Evolutionary conservation across 2,329 filamentous ascomycete species (phyloP), one percentile per base, ranked within the genome.

Genomic region (Fusarium austroafricanum): DNA sequence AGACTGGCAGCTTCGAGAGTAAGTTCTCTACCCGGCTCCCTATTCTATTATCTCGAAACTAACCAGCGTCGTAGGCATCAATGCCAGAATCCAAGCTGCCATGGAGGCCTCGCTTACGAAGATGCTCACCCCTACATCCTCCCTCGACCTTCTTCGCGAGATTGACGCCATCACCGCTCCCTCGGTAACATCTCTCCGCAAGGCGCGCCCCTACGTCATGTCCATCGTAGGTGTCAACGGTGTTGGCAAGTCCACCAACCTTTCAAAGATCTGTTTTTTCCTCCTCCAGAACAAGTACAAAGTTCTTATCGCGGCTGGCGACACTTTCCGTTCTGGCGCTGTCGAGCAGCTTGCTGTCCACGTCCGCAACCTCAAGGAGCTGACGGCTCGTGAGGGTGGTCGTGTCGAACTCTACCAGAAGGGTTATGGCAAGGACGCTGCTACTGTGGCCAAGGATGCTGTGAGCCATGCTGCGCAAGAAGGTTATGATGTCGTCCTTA

Each of bases 221-320:
- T 97, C 94, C 58, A 97, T 99, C 65, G 96, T 99, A 42, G 96
- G 96, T 65, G 96, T 99, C 77, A 99, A 99, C 78, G 96, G 96
- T 54, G 96, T 99, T 37, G 96, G 96, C 76, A 99, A 99, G 82
- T 97, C 94, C 17, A 99, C 96, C 52, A 98, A 97, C 77, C 85
- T 99, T 37, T 95, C 93, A 79, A 99, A 99, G 80, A 97, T 99
- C 71, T 97, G 94, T 79, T 99, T 96, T 82, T 99, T 99, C 83
- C 85, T 99, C 37, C 85, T 99, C 31, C 95, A 99, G 80, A 99
- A 99, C 83, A 94, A 96, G 78, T 96, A 97, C 83, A 92, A 92
- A 75, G 94, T 99, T 17, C 87, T 99, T 58, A 93, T 99, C 70
- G 95, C 93, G 15, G 95, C 96, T 11, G 96, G 93, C 72, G 95